A percentile compares a stretch with the other conserved stretches of the same genome.
These are phyloP conservation scores for Camelina sativa DNA, from an alignment of 345 rosid genomes.

Conservation along the genomic window DNA sequence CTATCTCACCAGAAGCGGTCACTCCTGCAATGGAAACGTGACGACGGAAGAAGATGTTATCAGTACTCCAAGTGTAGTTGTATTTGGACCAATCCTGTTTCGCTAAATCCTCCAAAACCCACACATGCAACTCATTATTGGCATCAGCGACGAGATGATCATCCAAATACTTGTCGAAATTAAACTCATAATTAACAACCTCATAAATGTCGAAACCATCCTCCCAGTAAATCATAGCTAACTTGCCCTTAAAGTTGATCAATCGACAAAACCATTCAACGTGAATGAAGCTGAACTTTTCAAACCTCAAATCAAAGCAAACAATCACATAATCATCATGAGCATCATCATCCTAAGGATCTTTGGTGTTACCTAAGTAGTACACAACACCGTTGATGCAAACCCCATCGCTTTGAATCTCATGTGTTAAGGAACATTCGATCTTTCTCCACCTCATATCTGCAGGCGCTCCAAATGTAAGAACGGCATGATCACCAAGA, in stretches of 20 bases:
- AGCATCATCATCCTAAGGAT: too few relatives aligned
- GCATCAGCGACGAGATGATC: background rate
- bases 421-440: background rate
- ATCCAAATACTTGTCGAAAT: too few relatives aligned
- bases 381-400: background rate
- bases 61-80: background rate
- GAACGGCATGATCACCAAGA: background rate
- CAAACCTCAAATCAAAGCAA: background rate
- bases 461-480: background rate
- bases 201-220: background rate
- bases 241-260: background rate
- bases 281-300: background rate
- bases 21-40: background rate
- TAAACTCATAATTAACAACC: too few relatives aligned
- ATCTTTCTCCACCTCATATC: background rate
- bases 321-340: background rate
- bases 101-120: background rate
- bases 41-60: background rate
- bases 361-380: too few relatives aligned
- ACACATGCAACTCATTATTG: background rate
- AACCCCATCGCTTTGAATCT: background rate
- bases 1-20: background rate
- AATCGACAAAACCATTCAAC: background rate
- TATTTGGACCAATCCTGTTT: background rate
- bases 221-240: background rate